A percentile compares a stretch with the other conserved stretches of the same genome.
phyloP scores from a whole-genome alignment of 23 red algal genomes.

The Gracilaria gracilis region DNA sequence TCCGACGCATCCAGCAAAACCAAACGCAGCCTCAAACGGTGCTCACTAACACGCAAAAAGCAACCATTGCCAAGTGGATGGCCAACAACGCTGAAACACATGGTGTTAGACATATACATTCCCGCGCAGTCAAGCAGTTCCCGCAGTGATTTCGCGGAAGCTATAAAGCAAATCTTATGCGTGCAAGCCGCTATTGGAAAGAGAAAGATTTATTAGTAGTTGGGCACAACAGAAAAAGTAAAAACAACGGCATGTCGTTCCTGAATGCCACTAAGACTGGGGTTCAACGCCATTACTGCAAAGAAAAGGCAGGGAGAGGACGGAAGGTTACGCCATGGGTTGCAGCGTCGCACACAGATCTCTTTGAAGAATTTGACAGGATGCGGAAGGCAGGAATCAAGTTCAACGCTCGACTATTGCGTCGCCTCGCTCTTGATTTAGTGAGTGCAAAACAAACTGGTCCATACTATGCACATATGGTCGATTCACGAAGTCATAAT shows the following conservation, averaged over 20 bases:
- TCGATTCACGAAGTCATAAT: too few species aligned
- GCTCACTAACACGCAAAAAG: too few species aligned
- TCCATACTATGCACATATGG: too few species aligned
- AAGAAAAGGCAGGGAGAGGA: background rate
- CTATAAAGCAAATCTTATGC: background rate
- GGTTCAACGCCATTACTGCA: background rate
- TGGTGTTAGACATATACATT: too few species aligned
- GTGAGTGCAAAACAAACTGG: too few species aligned
- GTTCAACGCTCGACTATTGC: too few species aligned
- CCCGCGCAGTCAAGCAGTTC: too few species aligned
- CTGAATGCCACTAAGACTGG: background rate
- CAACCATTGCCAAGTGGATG: too few species aligned
- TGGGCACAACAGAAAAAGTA: background rate
- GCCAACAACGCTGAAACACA: too few species aligned
- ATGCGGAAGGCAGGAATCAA: background rate
- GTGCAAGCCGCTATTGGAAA: background rate
- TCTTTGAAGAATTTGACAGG: background rate
- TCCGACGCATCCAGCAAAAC: too few species aligned
- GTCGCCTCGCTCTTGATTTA: too few species aligned
- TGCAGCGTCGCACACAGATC: background rate
- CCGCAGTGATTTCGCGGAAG: background rate
- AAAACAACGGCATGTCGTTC: background rate
- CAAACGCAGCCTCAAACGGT: too few species aligned
- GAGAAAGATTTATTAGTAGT: background rate
- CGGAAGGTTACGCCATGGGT: background rate